These are phyloP conservation scores for Ensete glaucum DNA, from an alignment of 176 grass and related monocot genomes.

Conservation along the genomic window DNA sequence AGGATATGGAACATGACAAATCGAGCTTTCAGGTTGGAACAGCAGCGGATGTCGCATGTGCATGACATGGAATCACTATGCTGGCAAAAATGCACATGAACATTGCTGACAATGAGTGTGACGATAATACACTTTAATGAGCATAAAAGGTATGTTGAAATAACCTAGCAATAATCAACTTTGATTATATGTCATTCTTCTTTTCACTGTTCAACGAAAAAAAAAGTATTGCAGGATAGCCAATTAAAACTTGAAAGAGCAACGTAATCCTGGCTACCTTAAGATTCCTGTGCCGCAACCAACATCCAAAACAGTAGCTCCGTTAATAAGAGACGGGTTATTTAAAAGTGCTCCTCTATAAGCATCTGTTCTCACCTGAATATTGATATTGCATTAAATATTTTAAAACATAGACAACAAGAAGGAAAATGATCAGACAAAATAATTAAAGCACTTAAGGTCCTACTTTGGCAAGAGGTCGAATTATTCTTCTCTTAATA, in stretches of 20 bases:
- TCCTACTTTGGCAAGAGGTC: background rate
- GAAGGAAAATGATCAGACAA: background rate
- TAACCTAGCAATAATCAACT: no score
- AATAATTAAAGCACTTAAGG: background rate
- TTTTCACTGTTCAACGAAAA: background rate
- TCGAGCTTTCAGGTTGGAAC: no score
- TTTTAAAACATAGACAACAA: background rate
- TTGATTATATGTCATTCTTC: background rate
- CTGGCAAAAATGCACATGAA: no score
- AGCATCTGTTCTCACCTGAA: slow-evolving; percentile 85
- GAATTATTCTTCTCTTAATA: background rate
- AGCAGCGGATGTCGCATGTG: no score
- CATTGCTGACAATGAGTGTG: no score
- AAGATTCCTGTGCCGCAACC: slow-evolving; percentile 95
- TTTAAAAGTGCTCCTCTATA: slow-evolving; percentile 74
- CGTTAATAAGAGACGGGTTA: slow-evolving; percentile 63
- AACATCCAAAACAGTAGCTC: slow-evolving; percentile 79
- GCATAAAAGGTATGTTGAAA: no score
- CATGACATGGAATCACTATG: no score
- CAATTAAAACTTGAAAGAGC: background rate
- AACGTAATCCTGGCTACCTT: slow-evolving; percentile 36
- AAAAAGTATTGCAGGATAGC: background rate
- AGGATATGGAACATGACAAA: no score
- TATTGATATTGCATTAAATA: background rate
- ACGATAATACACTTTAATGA: no score